Base-by-base conservation (phyloP, 2,329 filamentous ascomycete genomes). In the Sclerotinia nivalis region DNA sequence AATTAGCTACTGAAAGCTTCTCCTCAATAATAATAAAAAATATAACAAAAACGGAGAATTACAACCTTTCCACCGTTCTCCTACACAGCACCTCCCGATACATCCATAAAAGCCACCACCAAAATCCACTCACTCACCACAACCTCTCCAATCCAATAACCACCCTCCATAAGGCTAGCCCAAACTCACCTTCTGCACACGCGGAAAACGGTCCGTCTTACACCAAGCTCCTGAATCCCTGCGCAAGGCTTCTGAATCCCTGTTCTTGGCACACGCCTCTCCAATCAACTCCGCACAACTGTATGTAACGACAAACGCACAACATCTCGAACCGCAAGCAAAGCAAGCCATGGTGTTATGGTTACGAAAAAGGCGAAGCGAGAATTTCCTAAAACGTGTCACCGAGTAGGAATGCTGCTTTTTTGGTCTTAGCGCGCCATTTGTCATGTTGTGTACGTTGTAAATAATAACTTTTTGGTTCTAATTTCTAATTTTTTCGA, bases 201-300 rank as follows among this genome's bases (percentile, higher is more conserved):
- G 68, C 68, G 68, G 68, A 67, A 69, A 69, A 69, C 68, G 68
- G 68, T 69, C 68, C 68, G 68, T 69, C 61, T 67, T 59, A 66
- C 67, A 69, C 59, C 67, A 69, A 54, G 25, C 18, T 43, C 40
- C 12, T 18, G 12, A 13, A 43, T 43, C 40, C 40, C 40, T 43
- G 40, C 40, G 13, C 40, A 43, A 43, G 40, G 13, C 40, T 43
- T 43, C 15, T 15, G 40, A 1, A 65, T 37, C 61, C 61, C n/a
- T 40, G 47, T 49, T 52, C 67, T 69, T 69, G 67, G 59, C 59
- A 25, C 22, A 43, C 25, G 28, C 8, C 15, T 28, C 56, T 40
- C 61, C 61, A 65, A 65, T 65, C 61, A 65, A 6, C 25, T 2
- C 22, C 9, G 22, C 31, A 37, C 55, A 12, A n/a, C 55, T 58